These are phyloP conservation scores for Boletus sensibilis DNA, from an alignment of 768 basidiomycete species.

Conservation along the genomic window DNA sequence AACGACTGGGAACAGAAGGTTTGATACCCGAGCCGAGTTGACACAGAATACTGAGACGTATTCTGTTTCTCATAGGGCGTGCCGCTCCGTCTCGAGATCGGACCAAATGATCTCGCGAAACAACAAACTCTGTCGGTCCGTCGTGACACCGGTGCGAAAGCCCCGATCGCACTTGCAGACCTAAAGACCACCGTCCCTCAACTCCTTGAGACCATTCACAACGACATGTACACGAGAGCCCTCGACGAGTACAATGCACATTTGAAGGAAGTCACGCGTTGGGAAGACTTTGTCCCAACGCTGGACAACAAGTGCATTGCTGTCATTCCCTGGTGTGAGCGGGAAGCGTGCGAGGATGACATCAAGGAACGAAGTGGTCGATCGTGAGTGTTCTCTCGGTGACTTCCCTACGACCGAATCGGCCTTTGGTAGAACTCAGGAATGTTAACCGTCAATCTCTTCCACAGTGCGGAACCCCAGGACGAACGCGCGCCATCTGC, in stretches of 20 bases:
- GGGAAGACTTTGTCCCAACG: slow-evolving; percentile 92
- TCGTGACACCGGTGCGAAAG: slow-evolving; percentile 70
- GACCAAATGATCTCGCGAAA: slow-evolving; percentile 87
- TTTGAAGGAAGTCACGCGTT: slow-evolving; percentile 71
- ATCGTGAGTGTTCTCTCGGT: slow-evolving; percentile 48
- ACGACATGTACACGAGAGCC: slow-evolving; percentile 82
- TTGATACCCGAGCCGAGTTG: slow-evolving; percentile 15
- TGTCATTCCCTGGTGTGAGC: slow-evolving; percentile 96
- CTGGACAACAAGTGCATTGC: slow-evolving; percentile 86
- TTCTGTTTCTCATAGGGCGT: slow-evolving; percentile 65
- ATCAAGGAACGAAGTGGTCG: slow-evolving; percentile 93
- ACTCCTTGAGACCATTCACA: slow-evolving; percentile 84
- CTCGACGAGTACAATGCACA: slow-evolving; percentile 68
- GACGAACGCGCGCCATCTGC: slow-evolving; percentile 97
- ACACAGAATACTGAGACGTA: neutral
- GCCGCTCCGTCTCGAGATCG: slow-evolving; percentile 94
- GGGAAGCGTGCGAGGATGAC: slow-evolving; percentile 90
- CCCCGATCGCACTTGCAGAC: slow-evolving; percentile 49
- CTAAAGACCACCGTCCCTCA: slow-evolving; percentile 50
- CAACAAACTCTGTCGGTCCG: slow-evolving; percentile 81
- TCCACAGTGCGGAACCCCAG: slow-evolving; percentile 70
- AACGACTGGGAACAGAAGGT: slow-evolving; percentile 99
- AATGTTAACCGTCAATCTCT: slow-evolving; percentile 2
- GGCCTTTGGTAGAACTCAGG: neutral
- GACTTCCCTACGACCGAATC: neutral